Evolutionary conservation across 352 stramenopile species (phyloP), one percentile per base, ranked within the genome.

Genomic region (Phytophthora sojae): DNA sequence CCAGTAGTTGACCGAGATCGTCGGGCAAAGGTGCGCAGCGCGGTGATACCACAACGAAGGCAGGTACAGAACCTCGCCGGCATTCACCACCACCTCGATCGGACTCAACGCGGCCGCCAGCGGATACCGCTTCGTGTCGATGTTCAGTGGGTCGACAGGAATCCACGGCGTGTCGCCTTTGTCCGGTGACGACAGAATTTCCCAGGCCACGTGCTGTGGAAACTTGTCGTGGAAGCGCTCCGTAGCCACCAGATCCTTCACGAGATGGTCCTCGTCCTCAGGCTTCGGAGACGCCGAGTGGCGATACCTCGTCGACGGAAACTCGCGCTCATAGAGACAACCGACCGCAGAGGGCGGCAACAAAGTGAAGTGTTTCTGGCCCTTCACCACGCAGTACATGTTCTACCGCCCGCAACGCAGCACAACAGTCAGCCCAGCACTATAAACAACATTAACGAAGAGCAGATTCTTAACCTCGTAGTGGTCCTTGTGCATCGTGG

Each of bases 401-500:
- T 99, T 99, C 85, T 95, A 70, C 9, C 15, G 69, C 14, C 47
- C 45, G 60, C 17, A 21, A 9, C 42, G 19, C 47, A 11, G 23
- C 42, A 29, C 32, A 17, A 32, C 37, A 23, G 59, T 66, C 26
- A 26, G 45, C 12, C 59, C 26, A 71, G 29, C 21, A 2, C 29
- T 21, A 61, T 4, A 3, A 12, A 62, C 2, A 61, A 19, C 32
- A 29, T 4, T 1, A 50, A 3, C 12, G 37, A 56, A 57, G 29
- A 35, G 9, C 6, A 35, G 29, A 11, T 35, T 35, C n/a, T 6
- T 7, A 51, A 93, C 88, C 83, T 99, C 97, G 64, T 99, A 99
- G 72, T 98, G 93, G 77, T 99, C 98, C 71, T 99, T 99, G 85
- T 99, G 98, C 87, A 99, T 95, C 7, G 93, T 95, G 0, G 97